Conservation (phyloP, 2,329 filamentous ascomycete species). For the Colletotrichum zoysiae region DNA sequence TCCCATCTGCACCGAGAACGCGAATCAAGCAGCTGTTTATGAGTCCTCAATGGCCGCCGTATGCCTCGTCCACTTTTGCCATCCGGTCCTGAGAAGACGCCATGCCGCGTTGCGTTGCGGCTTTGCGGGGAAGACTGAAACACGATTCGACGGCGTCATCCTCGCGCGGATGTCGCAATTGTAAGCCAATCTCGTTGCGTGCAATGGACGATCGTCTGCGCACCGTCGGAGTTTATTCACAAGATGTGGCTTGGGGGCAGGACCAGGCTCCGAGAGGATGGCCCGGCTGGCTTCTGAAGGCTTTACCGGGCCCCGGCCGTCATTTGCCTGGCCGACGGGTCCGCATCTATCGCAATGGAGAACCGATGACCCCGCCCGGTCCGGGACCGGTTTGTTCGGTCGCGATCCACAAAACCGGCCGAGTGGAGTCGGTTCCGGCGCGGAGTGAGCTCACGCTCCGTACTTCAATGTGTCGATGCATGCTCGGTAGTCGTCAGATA, state of each 20-base stretch:
- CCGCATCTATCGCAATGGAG: too few species aligned
- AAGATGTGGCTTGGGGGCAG: not conserved
- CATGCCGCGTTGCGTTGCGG: slow-evolving; percentile 4
- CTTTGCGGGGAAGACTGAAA: slow-evolving; percentile 36
- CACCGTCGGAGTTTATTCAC: not conserved
- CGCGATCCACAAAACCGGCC: not conserved
- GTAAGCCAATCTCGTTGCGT: not conserved
- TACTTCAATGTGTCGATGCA: too few species aligned
- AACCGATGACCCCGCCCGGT: not conserved
- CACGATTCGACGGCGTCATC: slow-evolving; percentile 28
- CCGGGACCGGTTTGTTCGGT: not conserved
- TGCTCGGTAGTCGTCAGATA: too few species aligned
- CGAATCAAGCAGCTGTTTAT: not conserved
- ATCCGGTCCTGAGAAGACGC: slow-evolving; percentile 26
- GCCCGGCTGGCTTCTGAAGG: not conserved
- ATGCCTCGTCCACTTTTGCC: slow-evolving; percentile 11
- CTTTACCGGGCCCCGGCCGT: not conserved
- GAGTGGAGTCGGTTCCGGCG: not conserved
- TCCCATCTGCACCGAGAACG: not conserved
- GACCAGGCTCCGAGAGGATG: not conserved
- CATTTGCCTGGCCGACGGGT: not conserved
- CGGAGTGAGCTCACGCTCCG: not conserved
- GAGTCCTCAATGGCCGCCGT: not conserved
- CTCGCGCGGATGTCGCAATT: slow-evolving; percentile 29
- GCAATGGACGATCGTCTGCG: not conserved